Evolutionary conservation across 371 early-diverging fungal species (phyloP).

Genomic region (Thermomucor indicae-seudaticae): DNA sequence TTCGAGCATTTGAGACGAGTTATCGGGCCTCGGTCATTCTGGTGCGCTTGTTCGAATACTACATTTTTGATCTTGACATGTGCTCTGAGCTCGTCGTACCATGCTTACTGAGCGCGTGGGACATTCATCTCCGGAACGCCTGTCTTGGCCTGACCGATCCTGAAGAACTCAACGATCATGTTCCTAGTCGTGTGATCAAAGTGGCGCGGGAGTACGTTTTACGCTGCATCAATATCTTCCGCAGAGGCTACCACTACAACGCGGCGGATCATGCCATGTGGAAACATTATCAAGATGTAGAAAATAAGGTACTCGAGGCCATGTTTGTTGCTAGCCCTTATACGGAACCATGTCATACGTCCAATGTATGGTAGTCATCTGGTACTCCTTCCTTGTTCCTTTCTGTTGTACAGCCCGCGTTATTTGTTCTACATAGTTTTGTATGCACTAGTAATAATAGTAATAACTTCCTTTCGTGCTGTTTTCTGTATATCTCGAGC

Average conservation of each 20-base stretch:
- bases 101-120: slow-evolving; percentile 22
- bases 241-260: slow-evolving; percentile 26
- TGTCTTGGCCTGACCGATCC: slow-evolving; percentile 22
- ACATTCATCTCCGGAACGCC: slow-evolving; percentile 26
- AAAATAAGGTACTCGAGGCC: slow-evolving; percentile 2
- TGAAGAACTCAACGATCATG: slow-evolving; percentile 6
- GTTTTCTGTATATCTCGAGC: too few relatives aligned
- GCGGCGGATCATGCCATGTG: slow-evolving; percentile 20
- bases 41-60: background rate
- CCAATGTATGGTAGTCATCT: too few relatives aligned
- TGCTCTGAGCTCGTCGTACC: background rate
- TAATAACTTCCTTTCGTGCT: too few relatives aligned
- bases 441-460: too few relatives aligned
- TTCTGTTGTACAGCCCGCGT: too few relatives aligned
- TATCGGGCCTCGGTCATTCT: background rate
- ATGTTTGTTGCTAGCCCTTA: too few relatives aligned
- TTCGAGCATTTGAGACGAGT: background rate
- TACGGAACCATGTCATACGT: too few relatives aligned
- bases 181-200: slow-evolving; percentile 9
- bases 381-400: too few relatives aligned
- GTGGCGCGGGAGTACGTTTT: slow-evolving; percentile 17
- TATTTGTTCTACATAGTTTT: too few relatives aligned
- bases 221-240: slow-evolving; percentile 20
- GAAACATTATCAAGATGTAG: slow-evolving; percentile 24
- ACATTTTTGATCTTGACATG: background rate